Evolutionary conservation across 495 filamentous ascomycete species (phyloP), one percentile per base, ranked within the genome.

Genomic region (Saxispiralis lemnorum): DNA sequence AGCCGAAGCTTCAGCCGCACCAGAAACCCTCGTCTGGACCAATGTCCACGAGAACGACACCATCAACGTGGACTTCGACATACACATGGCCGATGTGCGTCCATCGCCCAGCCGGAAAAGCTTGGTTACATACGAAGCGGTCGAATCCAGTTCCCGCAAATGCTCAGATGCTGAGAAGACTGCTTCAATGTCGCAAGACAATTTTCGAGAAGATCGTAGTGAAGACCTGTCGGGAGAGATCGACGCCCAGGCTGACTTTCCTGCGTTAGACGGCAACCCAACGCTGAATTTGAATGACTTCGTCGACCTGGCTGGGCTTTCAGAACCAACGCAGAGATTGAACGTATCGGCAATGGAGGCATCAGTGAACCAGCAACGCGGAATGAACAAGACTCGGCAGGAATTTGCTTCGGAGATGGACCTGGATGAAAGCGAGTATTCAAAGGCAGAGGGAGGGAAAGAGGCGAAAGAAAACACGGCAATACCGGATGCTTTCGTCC

Each of bases 221-320:
- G 15, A 4, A 15, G 44, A 39, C 14, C 6, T 28, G 24, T 28
- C 5, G 24, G 24, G 9, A 4, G 5, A 28, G 9, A 10, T 4
- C 21, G 13, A 14, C 12, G 2, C 4, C 19, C 16, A n/a, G 21
- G 40, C 18, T 12, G 9, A 33, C 31, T 33, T 33, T 33, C 31
- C 7, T 33, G 7, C 9, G 31, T 9, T 33, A 7, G n/a, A 33
- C 9, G n/a, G 34, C 34, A n/a, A 35, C 34, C 33, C 35, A 32
- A 48, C 50, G 1, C n/a, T 53, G 19, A 46, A 53, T 32, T 20
- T 53, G 18, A 49, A 34, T 31, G 50, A 53, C 16, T 53, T 49
- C 42, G 28, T 53, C 15, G 50, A 53, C 31, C 10, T 53, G 13
- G 39, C 18, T 20, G 41, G 46, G 7, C 41, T 53, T 10, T 21